Evolutionary conservation across 257 asterid species (phyloP).

Genomic region (Scutellaria galericulata): DNA sequence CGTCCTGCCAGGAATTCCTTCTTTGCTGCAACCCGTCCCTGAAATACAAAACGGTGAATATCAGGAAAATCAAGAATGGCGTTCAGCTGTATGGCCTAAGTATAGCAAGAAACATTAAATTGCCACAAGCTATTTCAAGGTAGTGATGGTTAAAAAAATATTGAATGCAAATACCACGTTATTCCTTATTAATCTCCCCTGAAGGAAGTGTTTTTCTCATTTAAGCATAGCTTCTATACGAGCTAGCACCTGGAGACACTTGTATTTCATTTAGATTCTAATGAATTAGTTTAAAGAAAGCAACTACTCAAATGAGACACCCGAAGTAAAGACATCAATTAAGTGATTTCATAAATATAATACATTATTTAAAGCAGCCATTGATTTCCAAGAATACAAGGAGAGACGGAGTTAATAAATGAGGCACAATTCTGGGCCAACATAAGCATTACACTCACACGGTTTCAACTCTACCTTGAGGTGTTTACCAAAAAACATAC

Average conservation of each 20-base stretch:
- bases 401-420: conserved; percentile 31
- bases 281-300: too few relatives aligned
- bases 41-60: conserved; percentile 18
- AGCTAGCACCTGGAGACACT: too few relatives aligned
- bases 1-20: conserved; percentile 97
- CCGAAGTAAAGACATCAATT: too few relatives aligned
- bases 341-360: background rate
- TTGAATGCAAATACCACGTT: too few relatives aligned
- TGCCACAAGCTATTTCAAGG: background rate
- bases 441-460: conserved; percentile 30
- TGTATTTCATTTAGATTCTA: too few relatives aligned
- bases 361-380: conserved; percentile 23
- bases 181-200: too few relatives aligned
- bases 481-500: conserved; percentile 8
- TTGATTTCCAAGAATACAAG: conserved; percentile 26
- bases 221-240: background rate
- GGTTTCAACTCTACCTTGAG: conserved; percentile 30
- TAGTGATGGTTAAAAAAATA: too few relatives aligned
- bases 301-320: too few relatives aligned
- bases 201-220: background rate
- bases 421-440: conserved; percentile 38
- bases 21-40: conserved; percentile 97
- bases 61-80: background rate
- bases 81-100: background rate
- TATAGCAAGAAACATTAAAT: background rate